Base-by-base conservation (phyloP, 306 rosid species). In the Begonia fuchsioides region DNA sequence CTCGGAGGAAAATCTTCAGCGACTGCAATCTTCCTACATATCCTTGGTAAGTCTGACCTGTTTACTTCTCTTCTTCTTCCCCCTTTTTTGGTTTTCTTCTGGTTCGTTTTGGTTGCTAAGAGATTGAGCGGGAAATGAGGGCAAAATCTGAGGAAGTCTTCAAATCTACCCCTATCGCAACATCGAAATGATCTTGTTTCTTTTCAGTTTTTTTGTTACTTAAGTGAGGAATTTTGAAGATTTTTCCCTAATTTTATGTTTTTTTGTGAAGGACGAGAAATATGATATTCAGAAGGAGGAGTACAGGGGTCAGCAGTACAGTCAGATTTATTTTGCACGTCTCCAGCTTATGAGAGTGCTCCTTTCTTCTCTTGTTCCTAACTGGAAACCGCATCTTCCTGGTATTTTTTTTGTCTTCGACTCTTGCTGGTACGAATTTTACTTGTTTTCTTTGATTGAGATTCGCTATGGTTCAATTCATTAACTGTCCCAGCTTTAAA, bases 311-410 rank as follows among this genome's bases (percentile, higher is more conserved):
- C 95, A 85, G 62, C 95, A 82, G 58, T 85, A 77, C 74, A 82
- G 98, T 60, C 95, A 90, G 18, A 79, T 90, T 44, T 85, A 90
- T 86, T 90, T 73, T 44, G 73, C 68, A 49, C 85, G 95, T 35
- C 98, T 90, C 47, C 92, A 75, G 64, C 47, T 90, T 71, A 79
- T 85, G 94, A 57, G 96, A 57, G 76, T 87, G 6, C 71, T 90
- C 15, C 66, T 90, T 49, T 74, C 72, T 55, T 79, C 98, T 16
- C 83, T 85, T 35, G 72, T 69, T 40, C 60, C 93, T 8, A 58
- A 61, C 15, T 73, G 94, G 96, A 85, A 82, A 66, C 75, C 94
- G 32, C 81, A 73, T 62, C 53, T 73, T 19, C 79, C 87, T 15
- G 94, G 98, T 90, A 62, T 41, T 44, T 8, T 20, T 1, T 11